Base-by-base conservation (phyloP, 2,329 filamentous ascomycete genomes). In the Xylariomycetidae sp. region DNA sequence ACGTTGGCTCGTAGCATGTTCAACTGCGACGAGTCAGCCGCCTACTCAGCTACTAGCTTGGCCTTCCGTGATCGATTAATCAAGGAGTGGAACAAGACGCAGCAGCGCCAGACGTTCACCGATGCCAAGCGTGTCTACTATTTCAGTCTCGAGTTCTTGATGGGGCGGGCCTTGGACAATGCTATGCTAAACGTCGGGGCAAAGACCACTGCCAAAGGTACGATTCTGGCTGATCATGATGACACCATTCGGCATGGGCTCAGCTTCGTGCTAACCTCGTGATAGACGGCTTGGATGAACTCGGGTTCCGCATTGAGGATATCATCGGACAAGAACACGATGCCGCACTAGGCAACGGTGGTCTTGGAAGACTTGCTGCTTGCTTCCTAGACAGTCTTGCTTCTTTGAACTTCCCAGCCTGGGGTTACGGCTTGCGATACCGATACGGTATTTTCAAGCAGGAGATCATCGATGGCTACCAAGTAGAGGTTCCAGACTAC, bases 361-460 rank as follows among this genome's bases (percentile, higher is more conserved):
- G 92, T 60, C 79, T 98, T 30, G 92, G 92, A 28, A 86, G 92
- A 51, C 77, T 98, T 30, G 92, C 92, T 11, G 92, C 92, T 25
- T 98, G 92, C 66, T 95, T 97, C 72, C 77, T 98, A 44, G 92
- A 98, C 68, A 96, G 89, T 51, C 69, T 98, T 56, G 92, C 92
- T 16, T 90, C 88, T 9, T 74, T 98, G 51, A 94, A 96, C 69
- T 96, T 85, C 60, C 87, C 92, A 8, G 92, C 92, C 14, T 98
- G 92, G 92, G 92, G 92, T 22, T 98, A 98, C 54, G 92, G 90
- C 35, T 69, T 98, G 48, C 80, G 92, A 54, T 98, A 98, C 69
- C 76, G 88, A 60, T 97, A 97, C 59, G 86, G 86, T 57, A 98
- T 98, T 60, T 98, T 98, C 80, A 97, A 97, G 70, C 92, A 98